Conservation (phyloP, 2,329 filamentous ascomycete genomes). For the Sporothrix luriei region DNA sequence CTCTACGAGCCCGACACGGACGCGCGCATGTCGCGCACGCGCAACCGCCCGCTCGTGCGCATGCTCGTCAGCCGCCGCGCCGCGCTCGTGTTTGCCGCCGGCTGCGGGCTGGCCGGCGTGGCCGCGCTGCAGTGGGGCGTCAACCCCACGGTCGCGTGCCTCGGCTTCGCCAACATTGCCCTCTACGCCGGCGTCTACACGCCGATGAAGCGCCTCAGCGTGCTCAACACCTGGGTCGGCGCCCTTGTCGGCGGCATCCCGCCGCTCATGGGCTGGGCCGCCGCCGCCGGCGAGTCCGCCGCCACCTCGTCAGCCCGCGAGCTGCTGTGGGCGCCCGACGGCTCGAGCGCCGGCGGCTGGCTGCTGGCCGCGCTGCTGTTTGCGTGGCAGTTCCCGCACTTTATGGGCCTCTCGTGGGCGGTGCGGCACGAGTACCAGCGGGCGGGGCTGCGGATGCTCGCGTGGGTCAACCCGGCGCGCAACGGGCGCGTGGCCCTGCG, state of each 20-base stretch:
- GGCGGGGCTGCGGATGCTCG: constrained; percentile 71
- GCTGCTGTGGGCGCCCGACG: constrained; percentile 68
- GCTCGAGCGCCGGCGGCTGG: constrained; percentile 76
- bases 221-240: constrained; percentile 92
- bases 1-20: constrained; percentile 89
- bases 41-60: constrained; percentile 85
- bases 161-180: constrained; percentile 81
- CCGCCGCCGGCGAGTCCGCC: constrained; percentile 85
- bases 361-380: constrained; percentile 81
- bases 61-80: constrained; percentile 71
- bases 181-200: constrained; percentile 94
- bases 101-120: constrained; percentile 69
- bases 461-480: constrained; percentile 81
- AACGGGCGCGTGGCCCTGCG: constrained; percentile 86
- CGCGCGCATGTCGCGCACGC: constrained; percentile 88
- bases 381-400: constrained; percentile 97
- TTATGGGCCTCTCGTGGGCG: constrained; percentile 88
- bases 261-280: constrained; percentile 96
- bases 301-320: constrained; percentile 55
- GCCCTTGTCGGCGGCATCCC: constrained; percentile 91
- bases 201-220: constrained; percentile 82
- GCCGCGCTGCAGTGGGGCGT: constrained; percentile 82
- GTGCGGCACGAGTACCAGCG: constrained; percentile 87
- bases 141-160: constrained; percentile 86
- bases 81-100: constrained; percentile 77